These are phyloP conservation scores for Talaromyces proteolyticus DNA, from an alignment of 495 filamentous ascomycete species.

Conservation along the genomic window DNA sequence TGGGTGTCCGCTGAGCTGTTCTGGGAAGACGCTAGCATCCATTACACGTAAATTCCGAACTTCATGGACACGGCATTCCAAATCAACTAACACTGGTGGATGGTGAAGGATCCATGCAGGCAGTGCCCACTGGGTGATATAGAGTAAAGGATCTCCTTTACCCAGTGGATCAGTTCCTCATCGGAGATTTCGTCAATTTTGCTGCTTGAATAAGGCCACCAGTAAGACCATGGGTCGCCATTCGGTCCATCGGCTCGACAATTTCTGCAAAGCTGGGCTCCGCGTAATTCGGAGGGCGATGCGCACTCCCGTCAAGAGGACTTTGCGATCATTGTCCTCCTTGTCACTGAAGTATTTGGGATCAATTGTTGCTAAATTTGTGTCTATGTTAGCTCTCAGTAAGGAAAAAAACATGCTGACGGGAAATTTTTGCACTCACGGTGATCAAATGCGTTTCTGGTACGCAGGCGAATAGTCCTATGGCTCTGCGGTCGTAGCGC, in stretches of 20 bases:
- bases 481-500: constrained; percentile 15
- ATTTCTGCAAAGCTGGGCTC: constrained; percentile 13
- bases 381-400: background rate
- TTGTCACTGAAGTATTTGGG: constrained; percentile 16
- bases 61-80: constrained; percentile 41
- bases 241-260: constrained; percentile 10
- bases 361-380: constrained; percentile 15
- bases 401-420: background rate
- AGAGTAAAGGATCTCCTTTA: constrained; percentile 20
- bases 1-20: constrained; percentile 18
- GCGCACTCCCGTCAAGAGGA: constrained; percentile 13
- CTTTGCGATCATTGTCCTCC: constrained; percentile 14
- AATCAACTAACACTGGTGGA: constrained; percentile 38
- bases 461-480: constrained; percentile 14
- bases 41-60: constrained; percentile 42
- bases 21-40: constrained; percentile 22
- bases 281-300: constrained; percentile 13
- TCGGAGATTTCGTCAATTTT: constrained; percentile 16
- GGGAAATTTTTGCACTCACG: constrained; percentile 7
- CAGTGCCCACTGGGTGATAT: constrained; percentile 19
- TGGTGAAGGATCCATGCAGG: constrained; percentile 16
- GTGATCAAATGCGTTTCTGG: constrained; percentile 13
- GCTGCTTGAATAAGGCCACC: constrained; percentile 21
- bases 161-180: constrained; percentile 15
- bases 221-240: constrained; percentile 14